Evolutionary conservation across 306 rosid species (phyloP), one percentile per base, ranked within the genome.

Genomic region (Albizia julibrissin): DNA sequence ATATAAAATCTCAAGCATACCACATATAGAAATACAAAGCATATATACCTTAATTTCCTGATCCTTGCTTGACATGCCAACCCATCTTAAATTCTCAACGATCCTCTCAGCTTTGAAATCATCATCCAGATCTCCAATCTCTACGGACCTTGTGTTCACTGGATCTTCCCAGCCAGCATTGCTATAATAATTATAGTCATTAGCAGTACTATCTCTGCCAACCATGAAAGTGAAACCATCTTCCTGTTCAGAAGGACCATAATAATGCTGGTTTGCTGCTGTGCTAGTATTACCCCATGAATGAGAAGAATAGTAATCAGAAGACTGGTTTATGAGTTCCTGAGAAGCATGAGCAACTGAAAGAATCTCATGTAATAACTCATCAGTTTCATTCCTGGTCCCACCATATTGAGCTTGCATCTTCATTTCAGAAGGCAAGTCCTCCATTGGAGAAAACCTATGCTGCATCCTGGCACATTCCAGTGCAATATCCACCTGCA

Each of bases 381-480:
- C 88, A 83, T 95, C 98, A 5, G 92, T 86, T 75, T 86, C 92
- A 26, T 72, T 87, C 19, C 69, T 87, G 24, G 67, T 80, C 69
- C 81, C 88, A 15, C 83, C 65, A 27, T 86, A 61, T 22, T 90
- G 97, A 66, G 81, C 9, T 18, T 69, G 37, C 89, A 80, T 82
- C 71, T 80, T 91, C 76, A 81, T 76, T 84, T 94, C 88, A 47
- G 86, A 81, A 81, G 93, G 89, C 66, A 89, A 92, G 43, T 90
- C 97, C 78, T 88, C 88, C 79, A 89, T 87, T 0, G 98, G 91
- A 43, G 92, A n/a, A 80, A 92, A 89, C 78, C 97, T 88, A 68
- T 92, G 98, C 75, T 93, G 96, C 90, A 95, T 82, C 91, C 99
- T 92, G 86, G 99, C 98, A 83, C 97, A 95, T 85, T 95, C 97